These are phyloP conservation scores for Tuber brumale DNA, from an alignment of 495 filamentous ascomycete species.

Conservation along the genomic window DNA sequence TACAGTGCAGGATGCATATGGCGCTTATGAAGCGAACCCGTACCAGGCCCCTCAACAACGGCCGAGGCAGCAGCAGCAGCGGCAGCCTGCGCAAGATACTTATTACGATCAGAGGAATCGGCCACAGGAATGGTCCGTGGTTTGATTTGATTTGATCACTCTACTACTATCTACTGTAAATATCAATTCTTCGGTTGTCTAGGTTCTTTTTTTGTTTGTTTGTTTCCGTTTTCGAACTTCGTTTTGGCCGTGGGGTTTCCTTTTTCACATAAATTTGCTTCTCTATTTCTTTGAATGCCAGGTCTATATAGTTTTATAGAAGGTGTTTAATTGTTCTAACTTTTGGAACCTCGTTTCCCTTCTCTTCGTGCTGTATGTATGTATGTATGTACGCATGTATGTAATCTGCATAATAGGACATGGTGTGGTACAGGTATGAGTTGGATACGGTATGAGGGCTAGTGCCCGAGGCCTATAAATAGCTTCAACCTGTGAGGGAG, in stretches of 20 bases:
- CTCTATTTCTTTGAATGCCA: neutral
- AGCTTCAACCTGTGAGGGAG: neutral
- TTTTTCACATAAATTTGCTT: neutral
- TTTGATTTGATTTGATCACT: neutral
- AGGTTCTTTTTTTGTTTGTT: neutral
- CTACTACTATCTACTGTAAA: neutral
- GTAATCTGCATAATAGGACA: neutral
- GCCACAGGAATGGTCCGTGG: neutral
- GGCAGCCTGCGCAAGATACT: neutral
- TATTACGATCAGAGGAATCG: neutral
- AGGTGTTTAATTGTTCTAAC: neutral
- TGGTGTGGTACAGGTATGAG: neutral
- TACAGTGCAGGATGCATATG: conserved; percentile 9
- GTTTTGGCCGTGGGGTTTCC: neutral
- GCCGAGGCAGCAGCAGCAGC: conserved; percentile 6
- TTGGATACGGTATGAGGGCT: neutral
- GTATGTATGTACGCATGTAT: too few species aligned
- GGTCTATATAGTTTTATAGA: neutral
- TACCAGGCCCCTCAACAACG: conserved; percentile 14
- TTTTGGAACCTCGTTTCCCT: neutral
- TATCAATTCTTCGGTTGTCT: neutral
- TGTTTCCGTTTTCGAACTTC: neutral
- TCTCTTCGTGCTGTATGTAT: neutral
- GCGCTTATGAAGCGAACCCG: conserved; percentile 8
- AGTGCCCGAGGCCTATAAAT: neutral